phyloP scores from a whole-genome alignment of 805 yeast genomes.

The Schwanniomyces vanrijiae region DNA sequence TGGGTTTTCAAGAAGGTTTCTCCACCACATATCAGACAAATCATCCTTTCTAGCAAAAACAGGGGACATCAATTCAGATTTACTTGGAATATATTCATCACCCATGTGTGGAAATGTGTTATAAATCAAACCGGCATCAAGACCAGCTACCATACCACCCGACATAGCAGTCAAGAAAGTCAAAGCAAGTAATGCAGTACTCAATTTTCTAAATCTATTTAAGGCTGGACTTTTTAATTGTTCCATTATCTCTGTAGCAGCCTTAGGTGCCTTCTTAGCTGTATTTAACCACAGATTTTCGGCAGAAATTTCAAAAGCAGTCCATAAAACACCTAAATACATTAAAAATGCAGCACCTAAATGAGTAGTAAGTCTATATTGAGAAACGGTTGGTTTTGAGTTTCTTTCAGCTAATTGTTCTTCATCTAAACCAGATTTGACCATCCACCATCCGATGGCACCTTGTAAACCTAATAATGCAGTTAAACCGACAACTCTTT shows the following conservation, averaged over 20 bases:
- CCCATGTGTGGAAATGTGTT: conserved; percentile 98
- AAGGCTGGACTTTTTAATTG: conserved; percentile 63
- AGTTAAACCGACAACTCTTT: conserved; percentile 69
- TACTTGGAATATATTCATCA: conserved; percentile 70
- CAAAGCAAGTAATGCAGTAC: conserved; percentile 59
- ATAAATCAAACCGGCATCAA: conserved; percentile 95
- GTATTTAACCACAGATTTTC: conserved; percentile 64
- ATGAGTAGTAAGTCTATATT: conserved; percentile 90
- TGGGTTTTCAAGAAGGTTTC: conserved; percentile 93
- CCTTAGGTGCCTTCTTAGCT: conserved; percentile 48
- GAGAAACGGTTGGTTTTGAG: conserved; percentile 97
- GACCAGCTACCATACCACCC: conserved; percentile 97
- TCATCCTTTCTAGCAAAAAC: conserved; percentile 67
- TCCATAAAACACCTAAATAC: conserved; percentile 86
- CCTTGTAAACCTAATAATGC: conserved; percentile 89
- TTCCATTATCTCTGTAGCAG: conserved; percentile 53
- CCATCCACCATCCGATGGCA: conserved; percentile 99
- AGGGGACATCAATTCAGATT: conserved; percentile 75
- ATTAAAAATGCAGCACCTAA: conserved; percentile 88
- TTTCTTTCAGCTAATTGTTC: conserved; percentile 73
- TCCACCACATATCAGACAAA: conserved; percentile 78
- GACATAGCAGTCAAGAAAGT: conserved; percentile 92
- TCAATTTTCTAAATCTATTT: conserved; percentile 53
- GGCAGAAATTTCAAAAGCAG: conserved; percentile 80
- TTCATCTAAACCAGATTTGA: conserved; percentile 87